phyloP scores from a whole-genome alignment of 805 yeast genomes.

The Candida verbasci region DNA sequence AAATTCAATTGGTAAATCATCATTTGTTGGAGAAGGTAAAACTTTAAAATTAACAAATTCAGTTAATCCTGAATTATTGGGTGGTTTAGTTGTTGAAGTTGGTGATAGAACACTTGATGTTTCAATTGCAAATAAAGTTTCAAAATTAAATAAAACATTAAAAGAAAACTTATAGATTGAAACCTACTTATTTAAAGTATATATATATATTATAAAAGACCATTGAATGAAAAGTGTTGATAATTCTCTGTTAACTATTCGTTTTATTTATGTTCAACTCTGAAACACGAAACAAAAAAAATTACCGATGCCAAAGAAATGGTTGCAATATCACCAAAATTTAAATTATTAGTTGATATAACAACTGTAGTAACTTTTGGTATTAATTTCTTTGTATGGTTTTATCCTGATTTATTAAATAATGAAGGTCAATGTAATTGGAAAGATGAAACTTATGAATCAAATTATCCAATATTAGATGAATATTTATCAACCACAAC shows the following conservation, averaged over 20 bases:
- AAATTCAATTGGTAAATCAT: constrained; percentile 70
- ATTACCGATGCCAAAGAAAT: too few species aligned
- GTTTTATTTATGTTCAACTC: too few species aligned
- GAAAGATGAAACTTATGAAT: constrained; percentile 25
- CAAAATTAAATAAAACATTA: constrained; percentile 84
- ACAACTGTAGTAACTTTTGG: constrained; percentile 29
- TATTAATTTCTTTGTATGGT: constrained; percentile 62
- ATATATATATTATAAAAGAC: neutral
- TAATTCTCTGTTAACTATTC: too few species aligned
- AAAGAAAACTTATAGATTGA: constrained; percentile 74
- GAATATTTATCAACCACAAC: constrained; percentile 11
- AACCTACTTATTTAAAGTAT: neutral
- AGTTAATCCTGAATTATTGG: constrained; percentile 86
- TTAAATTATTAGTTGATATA: constrained; percentile 5
- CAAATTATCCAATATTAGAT: constrained; percentile 8
- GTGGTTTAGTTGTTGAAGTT: constrained; percentile 93
- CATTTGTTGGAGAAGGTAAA: constrained; percentile 81
- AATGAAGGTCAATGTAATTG: constrained; percentile 56
- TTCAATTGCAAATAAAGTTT: constrained; percentile 77
- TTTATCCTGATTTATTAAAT: constrained; percentile 61
- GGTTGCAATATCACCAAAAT: constrained; percentile 4
- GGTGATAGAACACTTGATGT: constrained; percentile 97
- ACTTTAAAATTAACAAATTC: constrained; percentile 78
- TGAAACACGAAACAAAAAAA: too few species aligned
- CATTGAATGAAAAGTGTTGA: too few species aligned